Conservation (phyloP, 2,329 filamentous ascomycete genomes). For the Epicoccum sorghinum region DNA sequence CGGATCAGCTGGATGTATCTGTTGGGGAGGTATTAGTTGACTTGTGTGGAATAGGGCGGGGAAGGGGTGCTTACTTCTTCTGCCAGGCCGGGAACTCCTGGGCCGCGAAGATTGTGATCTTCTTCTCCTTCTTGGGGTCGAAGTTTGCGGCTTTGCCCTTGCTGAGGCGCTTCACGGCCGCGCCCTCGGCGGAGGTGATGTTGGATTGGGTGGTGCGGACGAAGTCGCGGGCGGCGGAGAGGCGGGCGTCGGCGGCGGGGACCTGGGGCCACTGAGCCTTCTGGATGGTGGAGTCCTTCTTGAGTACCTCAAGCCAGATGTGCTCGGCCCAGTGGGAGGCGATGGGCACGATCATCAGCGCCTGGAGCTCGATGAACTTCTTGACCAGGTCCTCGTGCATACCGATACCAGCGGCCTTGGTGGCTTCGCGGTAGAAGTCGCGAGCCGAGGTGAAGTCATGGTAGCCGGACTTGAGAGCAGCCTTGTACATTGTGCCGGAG, state of each 20-base stretch:
- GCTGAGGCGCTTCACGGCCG: conserved; percentile 83
- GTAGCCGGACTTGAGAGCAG: conserved; percentile 63
- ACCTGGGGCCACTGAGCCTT: conserved; percentile 76
- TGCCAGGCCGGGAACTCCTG: conserved; percentile 88
- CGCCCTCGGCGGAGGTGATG: conserved; percentile 84
- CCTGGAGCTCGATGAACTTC: conserved; percentile 85
- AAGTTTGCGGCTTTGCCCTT: conserved; percentile 89
- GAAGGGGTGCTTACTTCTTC: conserved; percentile 69
- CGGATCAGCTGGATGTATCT: conserved; percentile 44
- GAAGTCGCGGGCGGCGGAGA: conserved; percentile 83
- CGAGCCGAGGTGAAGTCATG: conserved; percentile 91
- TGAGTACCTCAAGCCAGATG: conserved; percentile 89
- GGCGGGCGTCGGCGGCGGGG: conserved; percentile 66
- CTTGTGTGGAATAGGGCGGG: neutral
- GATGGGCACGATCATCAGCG: conserved; percentile 79
- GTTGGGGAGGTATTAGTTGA: neutral
- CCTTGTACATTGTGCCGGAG: conserved; percentile 54
- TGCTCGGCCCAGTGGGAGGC: conserved; percentile 95
- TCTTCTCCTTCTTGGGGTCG: conserved; percentile 91
- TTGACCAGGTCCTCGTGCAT: conserved; percentile 84
- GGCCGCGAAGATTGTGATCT: conserved; percentile 83
- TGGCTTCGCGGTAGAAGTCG: conserved; percentile 88
- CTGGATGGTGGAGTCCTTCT: conserved; percentile 77
- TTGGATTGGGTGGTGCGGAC: conserved; percentile 75
- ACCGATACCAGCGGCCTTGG: conserved; percentile 74